Evolutionary conservation across 2,329 filamentous ascomycete species (phyloP).

Genomic region (Coniochaeta sp.): DNA sequence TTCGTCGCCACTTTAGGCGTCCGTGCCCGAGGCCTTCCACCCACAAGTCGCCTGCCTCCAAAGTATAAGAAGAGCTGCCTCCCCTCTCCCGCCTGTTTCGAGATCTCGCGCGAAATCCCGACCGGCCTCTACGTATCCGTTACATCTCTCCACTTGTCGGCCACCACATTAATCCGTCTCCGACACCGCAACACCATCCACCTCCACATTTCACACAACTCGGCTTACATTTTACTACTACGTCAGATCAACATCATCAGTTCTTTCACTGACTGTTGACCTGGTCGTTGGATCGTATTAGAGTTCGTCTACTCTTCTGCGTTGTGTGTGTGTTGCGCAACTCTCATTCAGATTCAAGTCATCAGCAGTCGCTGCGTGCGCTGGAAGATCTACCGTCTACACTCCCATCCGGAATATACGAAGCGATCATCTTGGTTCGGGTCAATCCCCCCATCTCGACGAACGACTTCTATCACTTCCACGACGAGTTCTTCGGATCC

Average conservation of each 20-base stretch:
- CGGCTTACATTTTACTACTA: no score
- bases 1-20: constrained; percentile 35
- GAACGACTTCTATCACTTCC: constrained; percentile 11
- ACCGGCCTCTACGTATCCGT: constrained; percentile 45
- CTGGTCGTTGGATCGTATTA: constrained; percentile 9
- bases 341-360: constrained; percentile 19
- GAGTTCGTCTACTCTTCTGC: constrained; percentile 12
- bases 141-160: constrained; percentile 36
- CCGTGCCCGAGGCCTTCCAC: constrained; percentile 32
- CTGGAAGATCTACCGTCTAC: constrained; percentile 16
- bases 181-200: constrained; percentile 23
- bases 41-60: constrained; percentile 20
- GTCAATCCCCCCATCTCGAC: constrained; percentile 9
- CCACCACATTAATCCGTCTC: constrained; percentile 34
- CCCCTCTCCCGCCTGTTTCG: constrained; percentile 39
- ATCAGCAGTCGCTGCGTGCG: constrained; percentile 11
- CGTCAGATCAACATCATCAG: constrained; percentile 3
- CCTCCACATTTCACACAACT: no score
- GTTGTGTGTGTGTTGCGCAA: constrained; percentile 20
- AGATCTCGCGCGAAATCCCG: constrained; percentile 47
- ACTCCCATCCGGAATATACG: constrained; percentile 16
- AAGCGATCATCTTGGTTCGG: constrained; percentile 11
- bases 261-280: constrained; percentile 9
- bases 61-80: constrained; percentile 53
- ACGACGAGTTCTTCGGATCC: background rate